Conservation (phyloP, 2,329 filamentous ascomycete species). For the Pseudocercospora crystallina region DNA sequence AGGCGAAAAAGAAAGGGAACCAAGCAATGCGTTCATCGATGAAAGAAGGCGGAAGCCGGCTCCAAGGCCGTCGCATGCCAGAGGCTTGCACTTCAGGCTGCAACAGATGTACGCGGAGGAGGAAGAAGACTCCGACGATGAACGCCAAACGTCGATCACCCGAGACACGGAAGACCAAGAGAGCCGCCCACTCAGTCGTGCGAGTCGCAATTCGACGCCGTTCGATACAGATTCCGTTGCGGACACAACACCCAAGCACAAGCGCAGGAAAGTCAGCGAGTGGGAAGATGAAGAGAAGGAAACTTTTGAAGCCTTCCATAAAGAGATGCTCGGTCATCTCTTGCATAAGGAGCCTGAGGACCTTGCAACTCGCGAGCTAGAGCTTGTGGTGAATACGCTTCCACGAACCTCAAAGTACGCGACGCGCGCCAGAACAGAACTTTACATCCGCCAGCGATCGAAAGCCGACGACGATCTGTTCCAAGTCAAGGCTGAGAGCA, state of each 20-base stretch:
- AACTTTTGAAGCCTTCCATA: constrained; percentile 47
- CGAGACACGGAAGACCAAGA: constrained; percentile 84
- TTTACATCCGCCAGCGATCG: constrained; percentile 72
- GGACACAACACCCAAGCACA: constrained; percentile 42
- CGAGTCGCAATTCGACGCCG: constrained; percentile 54
- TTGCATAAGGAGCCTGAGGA: constrained; percentile 65
- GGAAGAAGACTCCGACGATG: constrained; percentile 77
- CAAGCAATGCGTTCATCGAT: constrained; percentile 50
- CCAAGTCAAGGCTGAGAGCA: constrained; percentile 57
- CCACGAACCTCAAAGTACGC: constrained; percentile 64
- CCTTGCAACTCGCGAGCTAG: constrained; percentile 64
- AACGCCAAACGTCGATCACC: constrained; percentile 64
- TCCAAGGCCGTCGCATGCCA: constrained; percentile 62
- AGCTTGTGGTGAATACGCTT: constrained; percentile 55
- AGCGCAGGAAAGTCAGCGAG: constrained; percentile 45
- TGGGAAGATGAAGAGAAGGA: constrained; percentile 54
- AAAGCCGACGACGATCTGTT: constrained; percentile 84
- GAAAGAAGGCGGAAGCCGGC: constrained; percentile 61
- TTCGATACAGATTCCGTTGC: constrained; percentile 51
- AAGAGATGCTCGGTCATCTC: constrained; percentile 49
- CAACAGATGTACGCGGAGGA: constrained; percentile 72
- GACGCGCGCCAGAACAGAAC: constrained; percentile 69
- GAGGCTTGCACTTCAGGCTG: constrained; percentile 78
- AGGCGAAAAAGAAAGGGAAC: constrained; percentile 36
- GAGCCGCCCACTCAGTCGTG: constrained; percentile 74